Base-by-base conservation (phyloP, 228 moss, liverwort and hornwort genomes). In the Sphagnum magellanicum region DNA sequence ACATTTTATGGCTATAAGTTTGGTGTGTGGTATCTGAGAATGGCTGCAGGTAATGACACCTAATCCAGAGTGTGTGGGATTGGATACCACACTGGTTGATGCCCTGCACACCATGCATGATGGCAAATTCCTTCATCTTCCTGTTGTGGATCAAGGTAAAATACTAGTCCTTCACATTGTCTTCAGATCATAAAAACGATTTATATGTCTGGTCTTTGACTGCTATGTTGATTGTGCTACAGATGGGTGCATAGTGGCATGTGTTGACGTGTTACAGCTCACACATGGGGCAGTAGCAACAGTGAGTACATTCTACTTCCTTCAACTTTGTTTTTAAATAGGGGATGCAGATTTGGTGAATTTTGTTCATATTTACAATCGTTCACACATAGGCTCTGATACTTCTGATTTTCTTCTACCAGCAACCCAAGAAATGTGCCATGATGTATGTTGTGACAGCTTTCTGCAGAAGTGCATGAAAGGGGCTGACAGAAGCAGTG, bases 261-360 rank as follows among this genome's bases (percentile, higher is more conserved):
- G 97, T 73, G 82, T 97, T 72, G 97, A 97, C 80, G 97, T 97
- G 66, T 75, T 97, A 69, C 91, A 91, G 75, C 93, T 97, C 59
- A 97, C 97, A 59, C 97, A 97, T 60, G 97, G 97, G 74, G 97
- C 97, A 66, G 97, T 97, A 74, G 97, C 97, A 75, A 93, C 97
- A 47, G 97, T 93, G 77, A 82, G 97, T 81, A 66, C 67, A 70
- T 14, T 67, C 32, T 32, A 32, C 32, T 32, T 32, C 32, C 32
- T 32, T 32, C 32, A 32, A 32, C 32, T 32, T 32, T 32, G 32
- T 32, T 32, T 32, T 3, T 32, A 32, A 32, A 32, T 32, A 32
- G 32, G 32, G 32, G 32, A 32, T 32, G 32, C 32, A 32, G 32
- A 32, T 32, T 32, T 32, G 32, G 32, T 32, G 32, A 32, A 32